Evolutionary conservation across 2,329 filamentous ascomycete genomes (phyloP).

Genomic region (Epichloe gansuensis): DNA sequence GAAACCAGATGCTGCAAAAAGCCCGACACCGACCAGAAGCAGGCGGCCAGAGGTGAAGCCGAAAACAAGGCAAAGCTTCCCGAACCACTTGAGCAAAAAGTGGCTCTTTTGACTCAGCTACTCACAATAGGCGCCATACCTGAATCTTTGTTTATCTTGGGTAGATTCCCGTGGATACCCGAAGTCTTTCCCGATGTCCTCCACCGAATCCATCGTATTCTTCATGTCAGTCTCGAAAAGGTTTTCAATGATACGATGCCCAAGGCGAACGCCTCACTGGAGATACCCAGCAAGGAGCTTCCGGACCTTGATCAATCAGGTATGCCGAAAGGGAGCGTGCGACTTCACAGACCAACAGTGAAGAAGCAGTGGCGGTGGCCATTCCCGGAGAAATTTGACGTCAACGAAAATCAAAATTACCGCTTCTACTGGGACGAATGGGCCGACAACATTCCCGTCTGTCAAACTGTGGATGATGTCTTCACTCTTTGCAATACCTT

Average conservation of each 20-base stretch:
- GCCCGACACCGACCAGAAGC: constrained; percentile 40
- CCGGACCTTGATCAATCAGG: constrained; percentile 50
- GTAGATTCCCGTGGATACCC: constrained; percentile 83
- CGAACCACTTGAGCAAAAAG: constrained; percentile 79
- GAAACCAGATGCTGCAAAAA: constrained; percentile 41
- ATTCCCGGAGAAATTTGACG: constrained; percentile 64
- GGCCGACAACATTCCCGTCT: constrained; percentile 85
- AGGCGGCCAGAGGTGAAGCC: constrained; percentile 25
- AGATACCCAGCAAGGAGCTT: constrained; percentile 33
- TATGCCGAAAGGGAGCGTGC: constrained; percentile 56
- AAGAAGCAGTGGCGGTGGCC: constrained; percentile 72
- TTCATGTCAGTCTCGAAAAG: constrained; percentile 70
- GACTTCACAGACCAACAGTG: constrained; percentile 44
- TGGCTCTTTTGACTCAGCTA: constrained; percentile 69
- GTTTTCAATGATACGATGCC: constrained; percentile 44
- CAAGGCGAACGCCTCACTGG: constrained; percentile 15
- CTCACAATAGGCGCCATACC: constrained; percentile 86
- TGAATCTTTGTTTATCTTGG: constrained; percentile 83
- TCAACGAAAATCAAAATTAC: constrained; percentile 66
- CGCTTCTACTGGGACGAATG: constrained; percentile 97
- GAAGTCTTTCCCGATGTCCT: constrained; percentile 75
- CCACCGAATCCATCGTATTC: constrained; percentile 69
- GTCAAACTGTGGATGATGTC: constrained; percentile 80
- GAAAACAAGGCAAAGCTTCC: constrained; percentile 43
- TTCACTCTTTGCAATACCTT: constrained; percentile 78